Percentiles rank a stretch among this genome's conserved stretches.
Evolutionary conservation across 1,284 basidiomycete species (phyloP).

Genomic region (Papiliotrema nemorosa): DNA sequence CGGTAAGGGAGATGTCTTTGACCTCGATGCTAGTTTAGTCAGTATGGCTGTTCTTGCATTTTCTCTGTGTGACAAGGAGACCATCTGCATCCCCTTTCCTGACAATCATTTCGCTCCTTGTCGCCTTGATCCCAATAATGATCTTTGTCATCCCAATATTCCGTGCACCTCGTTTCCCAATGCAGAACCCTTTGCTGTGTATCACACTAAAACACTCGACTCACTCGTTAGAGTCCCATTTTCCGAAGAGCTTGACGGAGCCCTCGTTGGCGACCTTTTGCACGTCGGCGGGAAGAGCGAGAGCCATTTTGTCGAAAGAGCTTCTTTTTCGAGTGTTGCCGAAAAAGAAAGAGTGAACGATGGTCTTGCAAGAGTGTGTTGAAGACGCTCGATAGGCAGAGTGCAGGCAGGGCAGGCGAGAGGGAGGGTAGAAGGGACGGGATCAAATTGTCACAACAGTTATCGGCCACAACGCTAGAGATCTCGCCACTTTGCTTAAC

Average conservation of each 20-base stretch:
- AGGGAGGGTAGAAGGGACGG: no score
- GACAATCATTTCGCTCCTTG: background rate
- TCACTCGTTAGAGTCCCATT: constrained; percentile 95
- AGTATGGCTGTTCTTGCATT: background rate
- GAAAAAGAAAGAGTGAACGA: background rate
- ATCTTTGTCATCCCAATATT: background rate
- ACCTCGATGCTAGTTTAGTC: constrained; percentile 74
- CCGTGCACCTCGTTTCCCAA: background rate
- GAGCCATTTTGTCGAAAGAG: constrained; percentile 34
- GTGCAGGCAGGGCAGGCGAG: no score
- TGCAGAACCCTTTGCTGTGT: background rate
- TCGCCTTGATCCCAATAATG: no score
- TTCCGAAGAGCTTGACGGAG: constrained; percentile 85
- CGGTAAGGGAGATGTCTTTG: constrained; percentile 97
- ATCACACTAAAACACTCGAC: constrained; percentile 41
- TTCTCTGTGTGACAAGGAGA: no score
- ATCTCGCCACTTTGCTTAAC: no score
- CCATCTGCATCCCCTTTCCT: no score
- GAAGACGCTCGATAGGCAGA: no score
- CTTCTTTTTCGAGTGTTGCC: background rate
- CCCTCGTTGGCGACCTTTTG: constrained; percentile 72
- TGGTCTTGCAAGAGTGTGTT: no score
- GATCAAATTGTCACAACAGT: no score
- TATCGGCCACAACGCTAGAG: no score
- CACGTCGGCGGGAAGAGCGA: constrained; percentile 70